These are phyloP conservation scores for Teunomyces lycoperdinae DNA, from an alignment of 805 yeast genomes.

Conservation along the genomic window DNA sequence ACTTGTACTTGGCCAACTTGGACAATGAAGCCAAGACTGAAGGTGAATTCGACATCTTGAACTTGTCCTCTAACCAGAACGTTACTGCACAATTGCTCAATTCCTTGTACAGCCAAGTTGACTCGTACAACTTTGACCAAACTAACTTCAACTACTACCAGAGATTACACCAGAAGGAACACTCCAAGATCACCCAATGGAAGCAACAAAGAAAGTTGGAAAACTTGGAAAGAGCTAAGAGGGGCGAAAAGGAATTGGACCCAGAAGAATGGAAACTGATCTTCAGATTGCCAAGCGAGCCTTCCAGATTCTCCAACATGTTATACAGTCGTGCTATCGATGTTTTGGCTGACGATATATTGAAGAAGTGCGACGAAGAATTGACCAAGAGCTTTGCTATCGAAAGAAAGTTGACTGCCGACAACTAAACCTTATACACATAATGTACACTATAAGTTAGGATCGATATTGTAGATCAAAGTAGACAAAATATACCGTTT, in stretches of 20 bases:
- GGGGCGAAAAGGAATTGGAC: slow-evolving; percentile 53
- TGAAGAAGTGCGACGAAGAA: slow-evolving; percentile 66
- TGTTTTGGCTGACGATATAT: slow-evolving; percentile 67
- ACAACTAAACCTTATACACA: slow-evolving; percentile 4
- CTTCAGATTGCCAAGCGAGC: slow-evolving; percentile 69
- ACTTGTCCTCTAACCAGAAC: slow-evolving; percentile 42
- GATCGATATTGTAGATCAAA: neutral
- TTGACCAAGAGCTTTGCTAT: slow-evolving; percentile 60
- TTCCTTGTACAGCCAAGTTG: slow-evolving; percentile 63
- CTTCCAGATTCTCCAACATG: slow-evolving; percentile 71
- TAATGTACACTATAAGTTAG: slow-evolving; percentile 15
- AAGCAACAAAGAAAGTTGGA: slow-evolving; percentile 66
- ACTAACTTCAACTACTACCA: slow-evolving; percentile 80
- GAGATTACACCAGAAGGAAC: slow-evolving; percentile 69
- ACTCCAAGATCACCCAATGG: slow-evolving; percentile 70
- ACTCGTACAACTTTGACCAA: slow-evolving; percentile 73
- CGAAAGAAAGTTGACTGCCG: slow-evolving; percentile 47
- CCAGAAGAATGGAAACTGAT: slow-evolving; percentile 61
- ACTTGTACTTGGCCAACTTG: slow-evolving; percentile 45
- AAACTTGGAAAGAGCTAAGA: slow-evolving; percentile 56
- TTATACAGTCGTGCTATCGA: slow-evolving; percentile 66
- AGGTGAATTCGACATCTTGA: slow-evolving; percentile 36
- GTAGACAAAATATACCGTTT: neutral
- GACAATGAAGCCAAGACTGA: slow-evolving; percentile 16
- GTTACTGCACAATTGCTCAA: slow-evolving; percentile 53